Evolutionary conservation across 1,284 basidiomycete species (phyloP).

Genomic region (Inonotus obliquus): DNA sequence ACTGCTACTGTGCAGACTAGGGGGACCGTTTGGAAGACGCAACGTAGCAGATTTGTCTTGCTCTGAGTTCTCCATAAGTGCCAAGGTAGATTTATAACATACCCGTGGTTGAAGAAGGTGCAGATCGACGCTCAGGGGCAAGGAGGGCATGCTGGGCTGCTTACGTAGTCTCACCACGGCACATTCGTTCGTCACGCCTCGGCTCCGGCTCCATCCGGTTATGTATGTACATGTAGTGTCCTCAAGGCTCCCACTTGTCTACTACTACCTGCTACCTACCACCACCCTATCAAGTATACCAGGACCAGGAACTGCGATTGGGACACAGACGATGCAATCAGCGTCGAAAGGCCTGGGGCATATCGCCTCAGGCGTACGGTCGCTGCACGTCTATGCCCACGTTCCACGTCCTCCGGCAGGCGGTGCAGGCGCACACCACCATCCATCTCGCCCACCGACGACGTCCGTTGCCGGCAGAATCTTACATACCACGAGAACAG

Average conservation of each 20-base stretch:
- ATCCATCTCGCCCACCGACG: not conserved
- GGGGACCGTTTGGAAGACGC: conserved; percentile 1
- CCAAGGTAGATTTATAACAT: too few species aligned
- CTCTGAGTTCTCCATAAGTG: not conserved
- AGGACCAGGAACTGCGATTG: conserved; percentile 3
- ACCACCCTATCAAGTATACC: not conserved
- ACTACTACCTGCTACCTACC: not conserved
- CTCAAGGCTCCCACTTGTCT: not conserved
- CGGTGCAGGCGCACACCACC: not conserved
- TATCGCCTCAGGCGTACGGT: conserved; percentile 12
- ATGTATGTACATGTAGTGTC: not conserved
- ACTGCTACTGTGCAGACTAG: not conserved
- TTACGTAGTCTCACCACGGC: too few species aligned
- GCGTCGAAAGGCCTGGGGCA: conserved; percentile 18
- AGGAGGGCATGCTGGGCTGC: too few species aligned
- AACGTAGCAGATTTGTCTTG: not conserved
- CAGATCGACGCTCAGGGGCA: too few species aligned
- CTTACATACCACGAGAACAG: conserved; percentile 36
- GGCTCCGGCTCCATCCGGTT: not conserved
- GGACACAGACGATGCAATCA: conserved; percentile 8
- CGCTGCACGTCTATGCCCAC: conserved; percentile 13
- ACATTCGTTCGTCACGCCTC: not conserved
- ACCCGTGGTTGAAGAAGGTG: too few species aligned
- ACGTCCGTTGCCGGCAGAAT: conserved; percentile 1
- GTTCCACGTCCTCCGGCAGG: not conserved